phyloP scores from a whole-genome alignment of 192 early-diverging fungal species.

The Ambispora gerdemannii region DNA sequence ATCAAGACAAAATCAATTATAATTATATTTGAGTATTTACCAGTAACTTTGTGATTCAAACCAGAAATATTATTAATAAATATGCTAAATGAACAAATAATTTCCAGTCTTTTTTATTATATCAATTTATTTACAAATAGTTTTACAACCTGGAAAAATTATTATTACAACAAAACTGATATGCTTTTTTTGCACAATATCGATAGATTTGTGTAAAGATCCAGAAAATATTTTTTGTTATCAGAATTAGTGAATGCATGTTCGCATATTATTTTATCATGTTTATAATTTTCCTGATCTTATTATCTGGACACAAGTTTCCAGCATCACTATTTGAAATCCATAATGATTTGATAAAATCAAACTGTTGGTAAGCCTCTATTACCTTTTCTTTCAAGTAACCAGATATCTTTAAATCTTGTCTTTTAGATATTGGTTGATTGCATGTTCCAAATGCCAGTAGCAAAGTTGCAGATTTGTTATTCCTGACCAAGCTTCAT shows the following conservation, averaged over 20 bases:
- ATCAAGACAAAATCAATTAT: too few relatives aligned
- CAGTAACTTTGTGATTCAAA: too few relatives aligned
- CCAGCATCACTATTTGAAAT: not conserved
- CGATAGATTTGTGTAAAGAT: not conserved
- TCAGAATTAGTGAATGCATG: too few relatives aligned
- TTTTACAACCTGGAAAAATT: not conserved
- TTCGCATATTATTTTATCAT: conserved; percentile 23
- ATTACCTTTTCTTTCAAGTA: not conserved
- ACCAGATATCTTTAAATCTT: not conserved
- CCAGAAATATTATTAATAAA: too few relatives aligned
- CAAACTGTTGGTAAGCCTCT: conserved; percentile 7
- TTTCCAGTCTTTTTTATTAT: not conserved
- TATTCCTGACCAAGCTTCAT: conserved; percentile 16
- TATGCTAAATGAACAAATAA: too few relatives aligned
- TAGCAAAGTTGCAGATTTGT: conserved; percentile 9
- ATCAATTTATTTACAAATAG: too few relatives aligned
- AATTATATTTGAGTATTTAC: too few relatives aligned
- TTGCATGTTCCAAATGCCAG: conserved; percentile 13
- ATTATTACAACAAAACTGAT: conserved; percentile 3
- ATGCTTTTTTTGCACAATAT: not conserved
- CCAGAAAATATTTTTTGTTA: conserved; percentile 5
- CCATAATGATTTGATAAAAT: conserved; percentile 13
- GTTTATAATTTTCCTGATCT: not conserved
- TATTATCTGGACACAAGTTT: not conserved
- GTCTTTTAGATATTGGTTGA: not conserved